Evolutionary conservation across 495 filamentous ascomycete species (phyloP), one percentile per base, ranked within the genome.

Genomic region (Xylaria flabelliformis): DNA sequence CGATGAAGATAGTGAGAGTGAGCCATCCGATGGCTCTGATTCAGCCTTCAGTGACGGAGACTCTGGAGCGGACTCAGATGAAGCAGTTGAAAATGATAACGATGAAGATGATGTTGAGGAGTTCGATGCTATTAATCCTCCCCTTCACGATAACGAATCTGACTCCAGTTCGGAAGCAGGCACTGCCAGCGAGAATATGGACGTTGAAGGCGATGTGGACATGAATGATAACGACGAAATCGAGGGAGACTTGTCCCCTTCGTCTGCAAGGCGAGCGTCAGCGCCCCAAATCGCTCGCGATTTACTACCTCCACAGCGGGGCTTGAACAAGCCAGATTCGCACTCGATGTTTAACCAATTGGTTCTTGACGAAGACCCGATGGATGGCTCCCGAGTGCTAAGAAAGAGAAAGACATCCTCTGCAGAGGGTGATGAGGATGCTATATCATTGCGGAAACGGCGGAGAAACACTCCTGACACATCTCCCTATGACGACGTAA

Each of bases 321-420:
- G 91, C 42, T 76, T 84, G 13, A 85, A 90, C 70, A 91, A 93
- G 73, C 90, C 91, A n/a, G 91, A 90, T 36, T 93, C 93, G 9
- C 92, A 97, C 78, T 95, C 94, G 0, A 89, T 97, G 50, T 97
- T 97, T 80, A 93, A 93, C 74, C 86, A 91, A 83, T 83, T 94
- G 26, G 91, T 94, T 44, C 87, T 94, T 41, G 89, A 92, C 66
- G 93, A 94, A 64, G 93, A 97, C 75, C 87, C 92, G 15, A 87
- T 95, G 83, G 93, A 97, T 80, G 94, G 94, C 56, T 94, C 94
- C 3, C 91, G 94, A 65, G 88, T 93, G 58, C 82, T 98, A 64
- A 88, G 95, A 65, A 98, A 98, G 81, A 90, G 96, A 56, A 97
- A 97, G 82, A 85, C 85, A 41, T 88, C 85, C 0, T 87, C 85